A percentile compares a stretch with the other conserved stretches of the same genome.
Evolutionary conservation across 2,329 filamentous ascomycete species (phyloP).

Genomic region (Nigrospora oryzae): DNA sequence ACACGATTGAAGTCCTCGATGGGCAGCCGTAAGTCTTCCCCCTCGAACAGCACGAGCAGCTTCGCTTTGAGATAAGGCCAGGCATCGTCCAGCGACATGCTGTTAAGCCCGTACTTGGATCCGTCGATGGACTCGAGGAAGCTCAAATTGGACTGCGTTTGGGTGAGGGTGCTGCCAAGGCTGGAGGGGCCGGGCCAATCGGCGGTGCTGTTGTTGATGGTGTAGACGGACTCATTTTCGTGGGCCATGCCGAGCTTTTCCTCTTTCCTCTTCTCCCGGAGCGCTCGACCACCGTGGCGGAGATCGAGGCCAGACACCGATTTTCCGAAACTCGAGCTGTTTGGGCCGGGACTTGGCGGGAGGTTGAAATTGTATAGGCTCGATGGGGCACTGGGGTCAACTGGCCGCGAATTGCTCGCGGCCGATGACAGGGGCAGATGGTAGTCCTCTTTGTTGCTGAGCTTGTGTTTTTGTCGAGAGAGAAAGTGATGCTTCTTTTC

Average conservation of each 20-base stretch:
- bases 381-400: constrained; percentile 65
- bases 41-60: constrained; percentile 70
- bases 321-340: constrained; percentile 63
- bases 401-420: constrained; percentile 67
- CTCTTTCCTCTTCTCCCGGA: constrained; percentile 75
- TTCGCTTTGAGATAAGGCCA: constrained; percentile 75
- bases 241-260: constrained; percentile 45
- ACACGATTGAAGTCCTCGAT: constrained; percentile 78
- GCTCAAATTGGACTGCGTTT: constrained; percentile 29
- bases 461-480: constrained; percentile 70
- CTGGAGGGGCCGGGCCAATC: constrained; percentile 49
- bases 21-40: constrained; percentile 69
- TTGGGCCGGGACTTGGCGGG: constrained; percentile 62
- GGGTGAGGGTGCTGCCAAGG: constrained; percentile 24
- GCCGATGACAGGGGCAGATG: constrained; percentile 67
- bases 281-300: constrained; percentile 65
- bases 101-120: constrained; percentile 55
- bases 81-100: constrained; percentile 68
- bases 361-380: constrained; percentile 73
- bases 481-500: constrained; percentile 75
- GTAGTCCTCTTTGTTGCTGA: constrained; percentile 64
- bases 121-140: constrained; percentile 44
- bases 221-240: constrained; percentile 41
- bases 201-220: constrained; percentile 16
- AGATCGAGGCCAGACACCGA: constrained; percentile 74